These are phyloP conservation scores for Penicillium nordicum DNA, from an alignment of 2,329 filamentous ascomycete genomes.

Conservation along the genomic window DNA sequence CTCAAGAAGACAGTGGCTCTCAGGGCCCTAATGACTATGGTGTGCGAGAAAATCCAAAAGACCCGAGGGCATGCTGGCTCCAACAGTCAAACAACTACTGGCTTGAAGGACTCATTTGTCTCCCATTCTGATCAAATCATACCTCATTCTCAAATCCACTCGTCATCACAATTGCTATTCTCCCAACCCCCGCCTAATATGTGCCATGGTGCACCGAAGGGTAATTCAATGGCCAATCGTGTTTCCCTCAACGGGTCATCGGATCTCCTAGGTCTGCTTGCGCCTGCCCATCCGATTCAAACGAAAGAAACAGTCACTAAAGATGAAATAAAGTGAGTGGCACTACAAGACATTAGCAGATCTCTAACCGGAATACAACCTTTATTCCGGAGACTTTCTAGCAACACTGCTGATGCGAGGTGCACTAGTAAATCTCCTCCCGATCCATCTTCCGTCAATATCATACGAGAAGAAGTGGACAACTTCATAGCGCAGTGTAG, in stretches of 20 bases:
- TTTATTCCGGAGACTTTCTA: neutral
- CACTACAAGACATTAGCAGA: neutral
- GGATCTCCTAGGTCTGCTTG: conserved; percentile 10
- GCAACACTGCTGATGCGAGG: neutral
- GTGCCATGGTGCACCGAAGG: neutral
- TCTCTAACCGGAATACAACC: neutral
- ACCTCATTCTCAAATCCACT: neutral
- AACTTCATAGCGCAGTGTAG: neutral
- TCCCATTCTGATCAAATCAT: conserved; percentile 16
- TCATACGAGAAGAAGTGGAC: neutral
- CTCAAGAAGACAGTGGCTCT: conserved; percentile 19
- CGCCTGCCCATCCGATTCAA: neutral
- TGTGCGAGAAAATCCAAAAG: conserved; percentile 10
- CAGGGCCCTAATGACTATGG: conserved; percentile 16
- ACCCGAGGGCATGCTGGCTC: neutral
- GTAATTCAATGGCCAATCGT: neutral
- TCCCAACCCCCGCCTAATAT: conserved; percentile 11
- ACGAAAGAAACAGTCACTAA: neutral
- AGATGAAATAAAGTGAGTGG: neutral
- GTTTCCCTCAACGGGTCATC: neutral
- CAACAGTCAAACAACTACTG: neutral
- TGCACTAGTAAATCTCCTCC: neutral
- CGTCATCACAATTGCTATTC: conserved; percentile 10
- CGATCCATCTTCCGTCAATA: neutral
- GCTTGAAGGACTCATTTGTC: neutral